Conservation (phyloP, 139 green algal species). For the Micromonas pusilla region DNA sequence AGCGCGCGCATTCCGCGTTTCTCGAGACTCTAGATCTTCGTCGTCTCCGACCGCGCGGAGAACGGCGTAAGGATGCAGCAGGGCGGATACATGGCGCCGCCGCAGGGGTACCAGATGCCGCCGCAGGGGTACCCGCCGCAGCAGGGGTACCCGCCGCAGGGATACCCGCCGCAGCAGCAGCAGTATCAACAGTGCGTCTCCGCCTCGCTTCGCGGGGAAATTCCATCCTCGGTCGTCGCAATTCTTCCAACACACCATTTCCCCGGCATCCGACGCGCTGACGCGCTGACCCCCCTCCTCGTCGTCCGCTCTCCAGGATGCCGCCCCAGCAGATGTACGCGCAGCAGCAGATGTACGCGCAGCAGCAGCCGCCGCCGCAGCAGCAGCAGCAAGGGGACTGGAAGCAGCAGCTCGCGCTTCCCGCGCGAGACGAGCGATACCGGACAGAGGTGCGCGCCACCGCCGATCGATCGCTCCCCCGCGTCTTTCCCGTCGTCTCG, state of each 20-base stretch:
- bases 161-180: background rate
- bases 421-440: slow-evolving; percentile 17
- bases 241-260: background rate
- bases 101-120: background rate
- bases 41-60: too few species aligned
- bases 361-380: background rate
- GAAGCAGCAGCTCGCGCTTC: slow-evolving; percentile 20
- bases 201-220: too few species aligned
- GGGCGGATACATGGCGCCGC: background rate
- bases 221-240: background rate
- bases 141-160: background rate
- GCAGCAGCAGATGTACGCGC: background rate
- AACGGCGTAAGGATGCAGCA: too few species aligned
- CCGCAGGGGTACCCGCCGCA: background rate
- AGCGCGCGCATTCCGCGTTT: too few species aligned
- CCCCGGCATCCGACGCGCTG: background rate
- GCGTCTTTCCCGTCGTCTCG: too few species aligned
- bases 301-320: slow-evolving; percentile 1
- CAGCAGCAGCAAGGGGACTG: slow-evolving; percentile 16
- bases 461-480: too few species aligned
- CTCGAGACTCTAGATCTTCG: too few species aligned
- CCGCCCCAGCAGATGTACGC: too few species aligned
- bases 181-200: background rate
- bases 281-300: background rate
- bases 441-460: slow-evolving; percentile 12